Evolutionary conservation across 352 stramenopile species (phyloP).

Genomic region (Phytophthora vignae): DNA sequence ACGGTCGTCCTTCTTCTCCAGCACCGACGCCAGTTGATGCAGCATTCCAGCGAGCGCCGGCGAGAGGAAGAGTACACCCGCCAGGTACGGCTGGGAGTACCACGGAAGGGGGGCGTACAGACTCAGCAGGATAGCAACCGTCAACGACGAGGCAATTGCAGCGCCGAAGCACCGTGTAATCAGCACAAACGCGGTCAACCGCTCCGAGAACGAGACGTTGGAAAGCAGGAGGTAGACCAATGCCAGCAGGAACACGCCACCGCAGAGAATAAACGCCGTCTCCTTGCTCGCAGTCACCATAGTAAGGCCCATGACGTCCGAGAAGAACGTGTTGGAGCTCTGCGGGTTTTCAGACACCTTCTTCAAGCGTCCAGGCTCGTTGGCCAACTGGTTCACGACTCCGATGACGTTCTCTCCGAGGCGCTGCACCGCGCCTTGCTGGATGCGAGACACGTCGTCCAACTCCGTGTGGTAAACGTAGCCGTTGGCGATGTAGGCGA

Average conservation of each 20-base stretch:
- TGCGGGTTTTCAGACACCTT: conserved; percentile 66
- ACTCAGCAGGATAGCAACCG: conserved; percentile 57
- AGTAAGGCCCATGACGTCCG: conserved; percentile 66
- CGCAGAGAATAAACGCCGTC: conserved; percentile 48
- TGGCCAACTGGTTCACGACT: conserved; percentile 60
- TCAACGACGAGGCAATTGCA: conserved; percentile 46
- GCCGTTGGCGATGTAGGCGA: conserved; percentile 83
- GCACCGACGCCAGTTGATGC: conserved; percentile 47
- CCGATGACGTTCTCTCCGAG: conserved; percentile 78
- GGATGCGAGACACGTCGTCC: conserved; percentile 78
- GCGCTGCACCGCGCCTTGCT: conserved; percentile 68
- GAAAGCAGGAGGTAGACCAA: conserved; percentile 60
- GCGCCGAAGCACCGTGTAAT: conserved; percentile 46
- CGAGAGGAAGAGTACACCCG: conserved; percentile 48
- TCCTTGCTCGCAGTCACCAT: conserved; percentile 73
- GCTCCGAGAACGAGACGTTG: conserved; percentile 48
- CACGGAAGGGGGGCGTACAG: conserved; percentile 73
- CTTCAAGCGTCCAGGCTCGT: conserved; percentile 50
- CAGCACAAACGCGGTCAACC: conserved; percentile 48
- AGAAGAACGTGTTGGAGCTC: conserved; percentile 77
- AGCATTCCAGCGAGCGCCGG: conserved; percentile 66
- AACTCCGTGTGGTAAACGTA: conserved; percentile 85
- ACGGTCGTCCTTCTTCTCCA: conserved; percentile 37
- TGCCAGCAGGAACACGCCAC: conserved; percentile 47
- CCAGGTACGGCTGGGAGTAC: conserved; percentile 70